These are phyloP conservation scores for Aspergillus intermedius DNA, from an alignment of 2,329 filamentous ascomycete genomes.

Conservation along the genomic window DNA sequence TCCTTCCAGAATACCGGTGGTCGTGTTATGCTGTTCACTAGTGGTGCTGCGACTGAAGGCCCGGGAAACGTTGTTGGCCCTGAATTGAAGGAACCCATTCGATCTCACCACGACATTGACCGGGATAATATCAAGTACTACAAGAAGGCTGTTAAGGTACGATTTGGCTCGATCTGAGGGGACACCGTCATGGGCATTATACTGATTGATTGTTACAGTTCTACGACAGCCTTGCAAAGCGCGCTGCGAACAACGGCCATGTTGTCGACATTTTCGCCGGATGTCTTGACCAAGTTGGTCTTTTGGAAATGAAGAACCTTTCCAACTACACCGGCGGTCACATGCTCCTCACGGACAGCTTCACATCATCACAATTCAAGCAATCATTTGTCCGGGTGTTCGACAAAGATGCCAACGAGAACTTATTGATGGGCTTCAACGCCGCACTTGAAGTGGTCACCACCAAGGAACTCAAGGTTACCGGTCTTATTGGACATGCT, in stretches of 20 bases:
- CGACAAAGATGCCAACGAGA: conserved; percentile 91
- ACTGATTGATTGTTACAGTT: conserved; percentile 53
- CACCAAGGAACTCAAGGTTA: conserved; percentile 97
- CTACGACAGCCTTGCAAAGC: conserved; percentile 89
- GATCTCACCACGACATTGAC: conserved; percentile 98
- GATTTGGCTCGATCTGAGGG: conserved; percentile 12
- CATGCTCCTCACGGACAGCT: conserved; percentile 97
- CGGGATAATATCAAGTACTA: conserved; percentile 99
- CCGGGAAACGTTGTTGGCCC: conserved; percentile 95
- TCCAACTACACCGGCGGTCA: conserved; percentile 95
- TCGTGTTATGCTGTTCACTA: conserved; percentile 94
- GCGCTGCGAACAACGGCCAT: conserved; percentile 92
- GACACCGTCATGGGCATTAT: neutral
- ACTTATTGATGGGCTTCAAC: conserved; percentile 97
- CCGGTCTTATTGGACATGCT: conserved; percentile 91
- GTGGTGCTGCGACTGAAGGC: conserved; percentile 89
- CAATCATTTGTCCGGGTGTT: conserved; percentile 97
- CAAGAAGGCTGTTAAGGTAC: conserved; percentile 93
- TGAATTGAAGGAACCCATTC: conserved; percentile 90
- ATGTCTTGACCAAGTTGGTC: conserved; percentile 91
- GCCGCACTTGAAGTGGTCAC: conserved; percentile 91
- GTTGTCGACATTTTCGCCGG: conserved; percentile 97
- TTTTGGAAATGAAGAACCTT: conserved; percentile 96
- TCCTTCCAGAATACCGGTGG: conserved; percentile 94
- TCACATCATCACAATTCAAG: conserved; percentile 98